phyloP scores from a whole-genome alignment of 208 protist species.

The Vickermania spadyakhi region DNA sequence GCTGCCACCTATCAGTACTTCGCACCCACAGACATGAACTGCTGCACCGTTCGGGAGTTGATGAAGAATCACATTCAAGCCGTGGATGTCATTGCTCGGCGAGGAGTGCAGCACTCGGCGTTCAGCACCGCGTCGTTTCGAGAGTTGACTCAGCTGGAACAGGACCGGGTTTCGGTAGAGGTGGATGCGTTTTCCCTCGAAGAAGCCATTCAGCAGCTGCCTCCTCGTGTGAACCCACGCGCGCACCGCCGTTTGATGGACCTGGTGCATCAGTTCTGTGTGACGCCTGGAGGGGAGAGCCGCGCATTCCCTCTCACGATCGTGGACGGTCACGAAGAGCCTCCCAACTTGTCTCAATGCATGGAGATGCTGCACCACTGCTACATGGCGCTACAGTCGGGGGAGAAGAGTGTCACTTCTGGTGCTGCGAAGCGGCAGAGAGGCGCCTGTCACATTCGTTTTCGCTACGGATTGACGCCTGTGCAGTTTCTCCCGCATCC shows the following conservation, averaged over 20 bases:
- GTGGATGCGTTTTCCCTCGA: constrained; percentile 63
- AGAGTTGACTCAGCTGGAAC: constrained; percentile 82
- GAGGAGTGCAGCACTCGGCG: constrained; percentile 85
- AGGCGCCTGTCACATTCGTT: constrained; percentile 10
- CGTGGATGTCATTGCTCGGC: constrained; percentile 78
- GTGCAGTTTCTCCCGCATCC: constrained; percentile 42
- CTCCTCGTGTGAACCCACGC: constrained; percentile 24
- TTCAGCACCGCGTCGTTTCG: constrained; percentile 95
- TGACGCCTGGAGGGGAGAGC: constrained; percentile 8
- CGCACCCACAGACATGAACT: constrained; percentile 87
- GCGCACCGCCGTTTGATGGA: constrained; percentile 80
- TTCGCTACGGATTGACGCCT: constrained; percentile 65
- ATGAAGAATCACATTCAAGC: constrained; percentile 51
- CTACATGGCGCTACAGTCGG: neutral
- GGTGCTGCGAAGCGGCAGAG: neutral
- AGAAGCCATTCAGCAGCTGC: constrained; percentile 15
- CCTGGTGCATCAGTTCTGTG: constrained; percentile 39
- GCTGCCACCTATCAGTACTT: constrained; percentile 63
- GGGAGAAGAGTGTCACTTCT: neutral
- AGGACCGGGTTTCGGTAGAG: constrained; percentile 42
- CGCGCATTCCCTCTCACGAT: constrained; percentile 6
- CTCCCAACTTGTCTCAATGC: neutral
- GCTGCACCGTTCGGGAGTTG: constrained; percentile 69
- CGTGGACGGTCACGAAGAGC: constrained; percentile 9
- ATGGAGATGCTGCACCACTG: neutral